Percentiles rank a stretch among this genome's conserved stretches.
Conservation (phyloP, 768 basidiomycete species). For the Boletus sp. region DNA sequence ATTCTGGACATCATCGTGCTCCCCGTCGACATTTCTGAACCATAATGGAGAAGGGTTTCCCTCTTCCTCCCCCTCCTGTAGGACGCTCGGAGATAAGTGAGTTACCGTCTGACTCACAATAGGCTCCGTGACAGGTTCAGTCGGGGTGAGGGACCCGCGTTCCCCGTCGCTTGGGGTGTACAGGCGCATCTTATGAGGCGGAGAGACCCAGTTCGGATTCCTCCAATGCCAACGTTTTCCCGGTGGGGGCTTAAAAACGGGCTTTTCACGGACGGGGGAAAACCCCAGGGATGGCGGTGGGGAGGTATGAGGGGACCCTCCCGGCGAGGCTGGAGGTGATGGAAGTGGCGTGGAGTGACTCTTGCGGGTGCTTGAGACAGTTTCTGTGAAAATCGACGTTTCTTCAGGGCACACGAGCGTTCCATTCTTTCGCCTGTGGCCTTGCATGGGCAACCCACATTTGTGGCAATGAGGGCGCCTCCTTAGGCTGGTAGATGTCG, state of each 20-base stretch:
- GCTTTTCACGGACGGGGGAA: slow-evolving; percentile 16
- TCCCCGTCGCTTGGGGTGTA: slow-evolving; percentile 23
- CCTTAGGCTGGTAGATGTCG: slow-evolving; percentile 28
- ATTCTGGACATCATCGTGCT: slow-evolving; percentile 3
- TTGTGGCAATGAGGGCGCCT: slow-evolving; percentile 36
- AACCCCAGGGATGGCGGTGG: slow-evolving; percentile 13
- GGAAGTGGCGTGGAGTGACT: slow-evolving; percentile 24
- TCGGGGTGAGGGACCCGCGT: slow-evolving; percentile 27
- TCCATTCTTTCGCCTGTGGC: slow-evolving; percentile 32
- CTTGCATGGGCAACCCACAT: slow-evolving; percentile 32
- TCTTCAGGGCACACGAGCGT: slow-evolving; percentile 27
- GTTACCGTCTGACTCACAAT: neutral
- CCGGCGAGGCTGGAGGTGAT: slow-evolving; percentile 28
- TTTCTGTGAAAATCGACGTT: slow-evolving; percentile 14
- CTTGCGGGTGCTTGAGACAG: slow-evolving; percentile 7
- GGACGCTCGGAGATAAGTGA: neutral
- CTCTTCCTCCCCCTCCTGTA: slow-evolving; percentile 16
- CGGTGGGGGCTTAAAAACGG: slow-evolving; percentile 26
- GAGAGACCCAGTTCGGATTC: slow-evolving; percentile 34
- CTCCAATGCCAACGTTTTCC: slow-evolving; percentile 34
- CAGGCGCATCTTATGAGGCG: slow-evolving; percentile 26
- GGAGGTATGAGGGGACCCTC: slow-evolving; percentile 21
- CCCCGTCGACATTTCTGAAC: slow-evolving; percentile 8
- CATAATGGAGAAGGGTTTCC: slow-evolving; percentile 1
- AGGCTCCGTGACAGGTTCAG: slow-evolving; percentile 28